Base-by-base conservation (phyloP, 257 asterid genomes). In the Mitragyna speciosa region DNA sequence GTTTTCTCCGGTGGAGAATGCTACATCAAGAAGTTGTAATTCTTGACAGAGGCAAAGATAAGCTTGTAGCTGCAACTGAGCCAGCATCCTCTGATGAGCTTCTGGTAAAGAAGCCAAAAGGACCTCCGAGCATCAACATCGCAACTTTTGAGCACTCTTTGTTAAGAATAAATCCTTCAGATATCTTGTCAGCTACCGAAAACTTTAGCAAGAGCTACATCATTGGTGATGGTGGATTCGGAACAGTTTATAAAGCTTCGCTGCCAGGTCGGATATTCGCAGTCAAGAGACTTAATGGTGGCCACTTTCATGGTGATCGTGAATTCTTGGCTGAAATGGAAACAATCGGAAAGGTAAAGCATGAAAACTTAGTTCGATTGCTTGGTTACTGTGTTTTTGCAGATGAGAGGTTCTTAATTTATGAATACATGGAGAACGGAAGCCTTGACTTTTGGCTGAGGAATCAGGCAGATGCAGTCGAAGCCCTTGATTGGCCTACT, bases 301-400 rank as follows among this genome's bases (percentile, higher is more conserved):
- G 95, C 36, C 92, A 89, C 75, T 45, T 85, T 71, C 91, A 83
- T 12, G 97, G 94, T 1, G 90, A 87, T 48, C 91, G 98, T 0
- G 96, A 92, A 75, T 93, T 93, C 86, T 73, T 86, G 43, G 96
- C 98, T 2, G 98, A 93, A 80, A 87, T 93, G 91, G 98, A 93
- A 73, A 93, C 98, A 1, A 82, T 92, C 26, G 98, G 98, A 22
- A 93, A 93, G 84, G 93, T 93, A 1, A 87, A 86, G 26, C 98
- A 93, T 24, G 89, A 87, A 56, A 90, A 93, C 41, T 84, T 93
- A 47, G 95, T 92, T 2, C 87, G 91, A 4, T 73, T 93, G 81
- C 89, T 93, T 1, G 98, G 98, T 12, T 93, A 93, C 70, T 89
- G 92, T 36, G 90, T 86, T 3, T 87, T 84, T 43, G 88, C 83